Percentiles rank a stretch among this genome's conserved stretches.
Evolutionary conservation across 768 basidiomycete species (phyloP).

Genomic region (Pleurotus eryngii): DNA sequence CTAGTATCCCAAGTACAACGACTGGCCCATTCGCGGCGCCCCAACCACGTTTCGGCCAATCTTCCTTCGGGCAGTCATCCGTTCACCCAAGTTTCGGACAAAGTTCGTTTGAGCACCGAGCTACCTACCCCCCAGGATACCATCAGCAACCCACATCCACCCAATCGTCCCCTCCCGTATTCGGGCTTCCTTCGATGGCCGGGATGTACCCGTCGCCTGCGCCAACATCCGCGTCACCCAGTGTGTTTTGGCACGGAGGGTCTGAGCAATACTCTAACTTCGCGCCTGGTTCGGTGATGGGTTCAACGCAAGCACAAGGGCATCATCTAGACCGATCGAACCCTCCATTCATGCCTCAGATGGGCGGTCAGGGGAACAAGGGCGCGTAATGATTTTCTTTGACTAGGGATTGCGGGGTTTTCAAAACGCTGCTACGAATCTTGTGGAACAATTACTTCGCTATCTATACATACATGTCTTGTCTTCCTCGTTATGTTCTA

Average conservation of each 20-base stretch:
- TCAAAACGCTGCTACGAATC: not conserved
- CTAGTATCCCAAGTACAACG: not conserved
- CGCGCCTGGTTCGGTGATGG: not conserved
- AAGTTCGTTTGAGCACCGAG: constrained; percentile 1
- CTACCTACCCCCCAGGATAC: not conserved
- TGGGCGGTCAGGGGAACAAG: not conserved
- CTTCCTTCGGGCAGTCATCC: constrained; percentile 4
- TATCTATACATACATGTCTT: not conserved
- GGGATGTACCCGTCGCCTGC: not conserved
- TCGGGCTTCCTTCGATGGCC: not conserved
- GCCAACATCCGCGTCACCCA: not conserved
- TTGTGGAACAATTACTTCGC: not conserved
- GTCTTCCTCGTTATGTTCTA: not conserved
- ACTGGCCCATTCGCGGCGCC: not conserved
- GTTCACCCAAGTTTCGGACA: not conserved
- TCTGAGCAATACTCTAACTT: not conserved
- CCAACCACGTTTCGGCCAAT: not conserved
- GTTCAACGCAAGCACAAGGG: not conserved
- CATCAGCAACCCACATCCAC: not conserved
- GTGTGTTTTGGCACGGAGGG: not conserved
- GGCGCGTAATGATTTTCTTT: not conserved
- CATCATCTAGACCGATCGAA: constrained; percentile 1
- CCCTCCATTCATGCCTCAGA: not conserved
- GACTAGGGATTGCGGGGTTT: not conserved
- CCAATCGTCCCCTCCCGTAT: not conserved